Conservation (phyloP, 108 stramenopile species). For the Mediolabrus comicus region DNA sequence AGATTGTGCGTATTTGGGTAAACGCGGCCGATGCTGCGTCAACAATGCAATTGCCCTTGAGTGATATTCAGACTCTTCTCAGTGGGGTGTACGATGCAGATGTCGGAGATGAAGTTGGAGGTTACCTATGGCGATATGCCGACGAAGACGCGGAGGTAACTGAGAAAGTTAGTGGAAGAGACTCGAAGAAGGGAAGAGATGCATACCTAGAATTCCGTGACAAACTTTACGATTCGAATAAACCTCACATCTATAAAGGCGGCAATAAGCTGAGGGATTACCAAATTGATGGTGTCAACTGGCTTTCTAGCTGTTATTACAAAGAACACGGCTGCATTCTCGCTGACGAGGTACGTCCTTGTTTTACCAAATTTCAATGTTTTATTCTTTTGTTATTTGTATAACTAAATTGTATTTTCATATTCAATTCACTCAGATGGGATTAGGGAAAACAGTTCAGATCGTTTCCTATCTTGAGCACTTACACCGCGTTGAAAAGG, state of each 20-base stretch:
- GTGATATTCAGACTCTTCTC: constrained; percentile 62
- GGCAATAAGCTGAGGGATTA: constrained; percentile 88
- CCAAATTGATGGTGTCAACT: constrained; percentile 95
- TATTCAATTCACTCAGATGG: constrained; percentile 49
- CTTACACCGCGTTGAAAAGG: constrained; percentile 88
- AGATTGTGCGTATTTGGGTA: constrained; percentile 75
- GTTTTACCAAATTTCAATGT: too few relatives aligned
- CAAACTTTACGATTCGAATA: constrained; percentile 81
- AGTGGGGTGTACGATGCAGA: constrained; percentile 79
- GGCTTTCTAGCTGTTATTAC: constrained; percentile 93
- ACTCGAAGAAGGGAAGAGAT: constrained; percentile 79
- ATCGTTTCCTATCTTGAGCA: constrained; percentile 95
- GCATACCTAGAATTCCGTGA: constrained; percentile 82
- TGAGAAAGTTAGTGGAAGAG: constrained; percentile 45
- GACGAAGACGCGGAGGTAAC: constrained; percentile 76
- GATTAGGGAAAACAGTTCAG: constrained; percentile 90
- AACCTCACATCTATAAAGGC: constrained; percentile 84
- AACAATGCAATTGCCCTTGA: constrained; percentile 74
- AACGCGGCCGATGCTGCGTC: constrained; percentile 79
- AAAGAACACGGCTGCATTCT: constrained; percentile 90
- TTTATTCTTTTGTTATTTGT: too few relatives aligned
- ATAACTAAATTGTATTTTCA: too few relatives aligned
- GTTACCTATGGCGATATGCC: constrained; percentile 83
- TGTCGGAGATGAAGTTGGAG: constrained; percentile 83
- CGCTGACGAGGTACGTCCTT: constrained; percentile 72